Percentiles rank a stretch among this genome's conserved stretches.
Evolutionary conservation across 306 rosid genomes (phyloP).

Genomic region (Trichosanthes truncata): DNA sequence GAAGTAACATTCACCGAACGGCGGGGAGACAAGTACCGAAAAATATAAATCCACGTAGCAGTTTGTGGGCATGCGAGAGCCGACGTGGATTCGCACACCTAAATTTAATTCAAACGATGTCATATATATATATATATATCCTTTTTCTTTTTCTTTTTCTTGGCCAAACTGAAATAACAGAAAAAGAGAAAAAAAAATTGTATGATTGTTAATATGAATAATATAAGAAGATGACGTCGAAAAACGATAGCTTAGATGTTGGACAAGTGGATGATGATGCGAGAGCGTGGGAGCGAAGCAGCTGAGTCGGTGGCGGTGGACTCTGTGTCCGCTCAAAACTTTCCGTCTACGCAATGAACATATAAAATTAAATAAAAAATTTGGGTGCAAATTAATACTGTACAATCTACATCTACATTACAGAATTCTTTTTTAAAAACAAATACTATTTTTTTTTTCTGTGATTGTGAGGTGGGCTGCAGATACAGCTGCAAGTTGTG

Average conservation of each 20-base stretch:
- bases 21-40: not conserved
- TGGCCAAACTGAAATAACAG: slow-evolving; percentile 19
- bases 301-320: slow-evolving; percentile 21
- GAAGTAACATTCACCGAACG: slow-evolving; percentile 1
- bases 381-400: too few relatives aligned
- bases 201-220: not conserved
- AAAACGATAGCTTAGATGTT: not conserved
- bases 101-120: not conserved
- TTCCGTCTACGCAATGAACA: slow-evolving; percentile 47
- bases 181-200: not conserved
- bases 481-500: too few relatives aligned
- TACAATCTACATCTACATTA: too few relatives aligned
- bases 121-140: too few relatives aligned
- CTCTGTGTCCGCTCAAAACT: slow-evolving; percentile 9
- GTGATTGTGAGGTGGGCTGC: too few relatives aligned
- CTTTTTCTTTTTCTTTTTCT: not conserved
- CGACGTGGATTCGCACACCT: slow-evolving; percentile 17
- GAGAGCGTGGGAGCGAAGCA: slow-evolving; percentile 24
- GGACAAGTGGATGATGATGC: slow-evolving; percentile 25
- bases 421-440: too few relatives aligned
- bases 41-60: slow-evolving; percentile 20
- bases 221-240: slow-evolving; percentile 5
- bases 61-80: slow-evolving; percentile 18
- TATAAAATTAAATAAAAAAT: too few relatives aligned
- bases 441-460: too few relatives aligned